Evolutionary conservation across 78 protist species (phyloP), one percentile per base, ranked within the genome.

Genomic region (Pigoraptor vietnamica): DNA sequence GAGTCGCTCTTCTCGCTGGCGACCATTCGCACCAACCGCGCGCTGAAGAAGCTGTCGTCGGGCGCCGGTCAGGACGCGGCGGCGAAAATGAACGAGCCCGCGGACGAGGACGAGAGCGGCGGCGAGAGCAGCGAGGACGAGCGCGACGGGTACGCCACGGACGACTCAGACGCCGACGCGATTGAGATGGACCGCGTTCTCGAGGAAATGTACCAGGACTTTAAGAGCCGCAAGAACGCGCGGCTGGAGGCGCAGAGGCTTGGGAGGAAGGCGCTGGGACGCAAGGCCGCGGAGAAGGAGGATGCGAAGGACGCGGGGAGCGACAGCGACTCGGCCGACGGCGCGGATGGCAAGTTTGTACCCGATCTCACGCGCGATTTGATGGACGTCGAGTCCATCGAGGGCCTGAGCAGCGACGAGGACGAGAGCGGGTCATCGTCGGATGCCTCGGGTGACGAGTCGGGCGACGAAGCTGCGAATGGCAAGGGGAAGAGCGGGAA

Each of bases 91-190:
- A 81, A 89, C 82, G 39, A 39, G 40, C 35, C 14, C 24, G 93
- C 36, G 56, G 92, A 55, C n/a, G 93, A 39, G 39, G 92, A 55
- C 21, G 92, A 90, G 24, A 34, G 34, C 6, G 94, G 38, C 83
- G 86, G 25, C 33, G 88, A 25, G 24, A 83, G 36, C 88, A 40
- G 23, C 55, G 56, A 86, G 39, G 84, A 36, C 88, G 92, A 79
- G 23, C 40, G 55, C 33, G 32, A 82, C 35, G 87, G 6, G 6
- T 82, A 33, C 84, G 86, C 40, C 40, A 36, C 37, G 89, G 92
- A 90, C 36, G 86, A 90, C 10, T 10, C 34, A 36, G 14, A 9
- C 38, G 89, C 39, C 39, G 55, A 32, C 90, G 40, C 32, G 40
- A 24, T 0, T 35, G 40, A 1, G 39, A 40, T 92, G 55, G 79